Evolutionary conservation across 2,329 filamentous ascomycete genomes (phyloP).

Genomic region (Lecanicillium sp.): DNA sequence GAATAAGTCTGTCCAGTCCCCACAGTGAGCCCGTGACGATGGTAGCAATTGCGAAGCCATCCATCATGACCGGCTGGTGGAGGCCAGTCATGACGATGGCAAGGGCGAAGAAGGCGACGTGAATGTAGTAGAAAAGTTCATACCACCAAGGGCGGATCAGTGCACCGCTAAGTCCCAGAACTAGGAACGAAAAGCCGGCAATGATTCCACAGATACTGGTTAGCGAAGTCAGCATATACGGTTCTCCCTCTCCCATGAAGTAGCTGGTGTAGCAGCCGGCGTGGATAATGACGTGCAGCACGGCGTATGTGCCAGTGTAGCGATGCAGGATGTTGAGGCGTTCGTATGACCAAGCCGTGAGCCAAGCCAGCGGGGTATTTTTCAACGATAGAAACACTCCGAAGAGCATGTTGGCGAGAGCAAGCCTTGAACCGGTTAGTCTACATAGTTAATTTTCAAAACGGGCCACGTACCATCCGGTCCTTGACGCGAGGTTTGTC

Average conservation of each 20-base stretch:
- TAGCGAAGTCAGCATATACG: conserved; percentile 28
- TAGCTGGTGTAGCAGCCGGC: conserved; percentile 36
- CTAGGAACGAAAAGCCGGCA: conserved; percentile 40
- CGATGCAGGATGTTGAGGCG: conserved; percentile 53
- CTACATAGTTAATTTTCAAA: background rate
- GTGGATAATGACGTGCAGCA: conserved; percentile 42
- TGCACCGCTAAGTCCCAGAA: conserved; percentile 37
- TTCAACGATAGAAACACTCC: conserved; percentile 51
- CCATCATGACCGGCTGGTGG: conserved; percentile 43
- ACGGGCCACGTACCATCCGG: conserved; percentile 30
- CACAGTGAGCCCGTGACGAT: conserved; percentile 42
- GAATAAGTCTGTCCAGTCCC: conserved; percentile 44
- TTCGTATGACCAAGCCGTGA: conserved; percentile 52
- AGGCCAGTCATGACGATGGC: conserved; percentile 42
- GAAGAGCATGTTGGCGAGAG: conserved; percentile 41
- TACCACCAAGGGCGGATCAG: conserved; percentile 43
- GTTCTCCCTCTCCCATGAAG: conserved; percentile 28
- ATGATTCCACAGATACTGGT: conserved; percentile 44
- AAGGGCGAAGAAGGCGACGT: conserved; percentile 44
- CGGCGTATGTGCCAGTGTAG: conserved; percentile 43
- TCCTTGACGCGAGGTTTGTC: conserved; percentile 32
- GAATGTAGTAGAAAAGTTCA: conserved; percentile 50
- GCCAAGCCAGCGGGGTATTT: conserved; percentile 49
- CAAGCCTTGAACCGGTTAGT: conserved; percentile 25
- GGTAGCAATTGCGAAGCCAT: conserved; percentile 37